Evolutionary conservation across 208 protist genomes (phyloP), one percentile per base, ranked within the genome.

Genomic region (Baffinella frigidus): DNA sequence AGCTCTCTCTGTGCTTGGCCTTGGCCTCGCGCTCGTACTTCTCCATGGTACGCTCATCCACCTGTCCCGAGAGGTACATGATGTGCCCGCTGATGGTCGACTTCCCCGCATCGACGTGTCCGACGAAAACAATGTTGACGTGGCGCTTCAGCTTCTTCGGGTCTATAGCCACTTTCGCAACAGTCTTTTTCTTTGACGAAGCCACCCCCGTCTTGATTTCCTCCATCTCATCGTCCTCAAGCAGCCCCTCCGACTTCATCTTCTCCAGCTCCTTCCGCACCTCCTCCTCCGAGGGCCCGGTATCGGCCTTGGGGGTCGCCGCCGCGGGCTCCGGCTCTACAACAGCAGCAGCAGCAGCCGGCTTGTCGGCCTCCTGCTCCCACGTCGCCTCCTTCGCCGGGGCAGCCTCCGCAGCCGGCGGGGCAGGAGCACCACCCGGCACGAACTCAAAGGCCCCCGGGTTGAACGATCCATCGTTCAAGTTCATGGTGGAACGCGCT

Each of bases 41-140:
- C 48, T 99, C 98, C 92, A 99, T 97, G 72, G 98, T 99, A 72
- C 99, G 97, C 94, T 99, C 94, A 94, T 99, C 99, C 10, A 99
- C 97, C 68, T 93, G 89, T 1, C 94, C 94, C 7, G 94, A 93
- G 20, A 92, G 61, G 24, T 94, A 92, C 48, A 99, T 94, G 20
- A 99, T 95, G 90, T 99, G 97, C 45, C 98, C 99, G 9, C 96
- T 97, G 83, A 99, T 97, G 38, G 98, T 99, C 14, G 97, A 99
- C 95, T 99, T 99, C 77, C 99, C 98, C 39, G 98, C 98, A 95
- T 99, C 98, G 45, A 89, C 43, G 68, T 68, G 62, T 50, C 99
- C 99, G 93, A 99, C 98, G 95, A 99, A 99, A 50, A 99, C 97
- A 77, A 99, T 95, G 95, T 99, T 99, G 93, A 99, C 96, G 95